Percentiles rank a stretch among this genome's conserved stretches.
Conservation (phyloP, 768 basidiomycete species). For the Hemileccinum rubropunctum region DNA sequence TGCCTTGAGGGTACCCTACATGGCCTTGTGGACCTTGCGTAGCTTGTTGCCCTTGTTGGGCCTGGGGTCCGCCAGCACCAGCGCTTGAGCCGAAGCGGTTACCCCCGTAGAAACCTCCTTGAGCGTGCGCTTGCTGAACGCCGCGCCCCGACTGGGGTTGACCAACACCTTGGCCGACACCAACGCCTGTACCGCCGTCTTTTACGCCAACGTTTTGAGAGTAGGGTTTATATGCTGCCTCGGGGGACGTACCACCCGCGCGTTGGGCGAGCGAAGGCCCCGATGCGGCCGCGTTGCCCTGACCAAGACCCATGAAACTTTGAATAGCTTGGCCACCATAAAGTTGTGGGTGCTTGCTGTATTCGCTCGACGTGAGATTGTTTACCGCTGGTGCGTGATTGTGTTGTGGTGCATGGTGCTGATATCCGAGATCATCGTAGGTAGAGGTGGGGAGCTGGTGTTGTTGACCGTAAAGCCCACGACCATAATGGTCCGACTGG, state of each 20-base stretch:
- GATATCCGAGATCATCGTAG: constrained; percentile 53
- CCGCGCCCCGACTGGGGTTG: constrained; percentile 41
- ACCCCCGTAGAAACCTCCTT: constrained; percentile 45
- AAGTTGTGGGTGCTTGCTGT: constrained; percentile 43
- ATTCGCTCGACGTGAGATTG: constrained; percentile 40
- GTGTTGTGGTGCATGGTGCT: constrained; percentile 54
- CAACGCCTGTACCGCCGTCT: constrained; percentile 51
- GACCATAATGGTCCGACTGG: constrained; percentile 59
- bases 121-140: constrained; percentile 42
- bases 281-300: constrained; percentile 37
- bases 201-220: constrained; percentile 49
- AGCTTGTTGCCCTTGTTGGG: constrained; percentile 43
- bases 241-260: constrained; percentile 56
- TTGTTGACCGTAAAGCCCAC: constrained; percentile 65
- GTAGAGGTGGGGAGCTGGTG: constrained; percentile 42
- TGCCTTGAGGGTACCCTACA: constrained; percentile 51
- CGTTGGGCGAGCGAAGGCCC: constrained; percentile 48
- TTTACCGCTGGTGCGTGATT: constrained; percentile 50
- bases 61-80: constrained; percentile 45
- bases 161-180: constrained; percentile 34
- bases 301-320: constrained; percentile 67
- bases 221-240: constrained; percentile 75
- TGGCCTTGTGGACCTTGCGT: constrained; percentile 37
- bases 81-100: constrained; percentile 43
- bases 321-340: constrained; percentile 61